These are phyloP conservation scores for Lepidium africanum DNA, from an alignment of 345 rosid genomes.

Conservation along the genomic window DNA sequence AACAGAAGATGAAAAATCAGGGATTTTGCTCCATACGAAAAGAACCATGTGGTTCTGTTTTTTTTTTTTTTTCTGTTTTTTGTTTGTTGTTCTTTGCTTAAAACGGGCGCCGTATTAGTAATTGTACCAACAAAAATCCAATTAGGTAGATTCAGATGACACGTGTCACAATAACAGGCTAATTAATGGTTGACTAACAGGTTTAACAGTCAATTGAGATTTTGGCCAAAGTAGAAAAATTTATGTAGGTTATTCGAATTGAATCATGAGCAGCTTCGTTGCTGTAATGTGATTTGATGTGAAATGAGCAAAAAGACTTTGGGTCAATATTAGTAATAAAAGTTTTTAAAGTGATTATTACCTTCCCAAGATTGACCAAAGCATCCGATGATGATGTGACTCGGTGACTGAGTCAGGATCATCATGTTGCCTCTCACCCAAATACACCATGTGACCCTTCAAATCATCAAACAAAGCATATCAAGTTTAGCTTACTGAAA, in stretches of 20 bases:
- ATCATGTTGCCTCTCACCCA: constrained; percentile 43
- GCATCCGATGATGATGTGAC: constrained; percentile 60
- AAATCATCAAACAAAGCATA: not conserved
- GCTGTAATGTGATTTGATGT: constrained; percentile 32
- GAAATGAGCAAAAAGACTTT: not conserved
- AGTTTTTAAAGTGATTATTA: not conserved
- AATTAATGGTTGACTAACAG: no score
- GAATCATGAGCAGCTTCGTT: constrained; percentile 37
- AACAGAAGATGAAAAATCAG: no score
- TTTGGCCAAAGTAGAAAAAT: no score
- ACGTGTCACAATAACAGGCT: no score
- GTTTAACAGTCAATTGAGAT: no score
- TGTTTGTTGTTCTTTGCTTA: no score
- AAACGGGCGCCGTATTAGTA: no score
- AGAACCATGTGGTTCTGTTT: no score
- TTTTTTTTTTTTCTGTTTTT: no score
- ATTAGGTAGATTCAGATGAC: no score
- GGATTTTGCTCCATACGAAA: no score
- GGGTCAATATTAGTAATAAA: not conserved
- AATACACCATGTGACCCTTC: constrained; percentile 56
- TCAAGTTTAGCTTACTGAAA: not conserved
- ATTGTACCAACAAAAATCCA: no score
- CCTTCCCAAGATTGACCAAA: constrained; percentile 53
- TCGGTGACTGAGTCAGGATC: constrained; percentile 34
- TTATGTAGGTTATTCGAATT: not conserved